Percentiles rank a stretch among this genome's conserved stretches.
These are phyloP conservation scores for Aegle marmelos DNA, from an alignment of 345 rosid genomes.

Conservation along the genomic window DNA sequence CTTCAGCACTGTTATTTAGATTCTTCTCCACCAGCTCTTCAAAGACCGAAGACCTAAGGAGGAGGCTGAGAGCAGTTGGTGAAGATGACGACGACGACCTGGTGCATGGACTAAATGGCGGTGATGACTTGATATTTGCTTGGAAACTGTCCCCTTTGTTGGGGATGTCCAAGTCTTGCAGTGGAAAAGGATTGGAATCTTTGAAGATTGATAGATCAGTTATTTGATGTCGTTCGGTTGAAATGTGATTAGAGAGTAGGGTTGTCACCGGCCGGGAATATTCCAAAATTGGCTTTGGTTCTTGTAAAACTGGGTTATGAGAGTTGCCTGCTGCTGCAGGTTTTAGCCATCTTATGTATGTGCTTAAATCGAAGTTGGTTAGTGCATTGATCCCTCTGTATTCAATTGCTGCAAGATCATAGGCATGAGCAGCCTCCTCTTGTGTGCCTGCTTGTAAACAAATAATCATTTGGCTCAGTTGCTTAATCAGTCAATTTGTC, in stretches of 20 bases:
- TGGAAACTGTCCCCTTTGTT: slow-evolving; percentile 2
- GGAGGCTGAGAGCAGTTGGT: slow-evolving; percentile 45
- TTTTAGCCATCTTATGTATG: slow-evolving; percentile 47
- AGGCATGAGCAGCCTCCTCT: slow-evolving; percentile 54
- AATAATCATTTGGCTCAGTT: neutral
- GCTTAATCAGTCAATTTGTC: neutral
- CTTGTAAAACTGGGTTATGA: slow-evolving; percentile 1
- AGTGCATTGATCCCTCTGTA: slow-evolving; percentile 55
- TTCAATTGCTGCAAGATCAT: slow-evolving; percentile 53
- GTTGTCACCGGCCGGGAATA: neutral
- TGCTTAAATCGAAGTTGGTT: slow-evolving; percentile 50
- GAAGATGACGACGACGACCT: slow-evolving; percentile 22
- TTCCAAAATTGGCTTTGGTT: slow-evolving; percentile 17
- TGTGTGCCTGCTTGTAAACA: slow-evolving; percentile 32
- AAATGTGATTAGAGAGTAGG: slow-evolving; percentile 6
- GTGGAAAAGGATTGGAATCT: slow-evolving; percentile 12
- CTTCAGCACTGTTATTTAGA: slow-evolving; percentile 11
- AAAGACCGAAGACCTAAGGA: slow-evolving; percentile 44
- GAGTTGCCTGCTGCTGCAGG: slow-evolving; percentile 19
- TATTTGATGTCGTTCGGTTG: slow-evolving; percentile 1
- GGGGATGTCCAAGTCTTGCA: slow-evolving; percentile 6
- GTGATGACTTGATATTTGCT: neutral
- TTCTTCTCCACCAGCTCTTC: slow-evolving; percentile 47
- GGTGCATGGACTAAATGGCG: slow-evolving; percentile 9
- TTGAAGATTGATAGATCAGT: slow-evolving; percentile 10